Percentiles rank a stretch among this genome's conserved stretches.
Conservation (phyloP, 495 filamentous ascomycete genomes). For the Sporormia fimetaria region DNA sequence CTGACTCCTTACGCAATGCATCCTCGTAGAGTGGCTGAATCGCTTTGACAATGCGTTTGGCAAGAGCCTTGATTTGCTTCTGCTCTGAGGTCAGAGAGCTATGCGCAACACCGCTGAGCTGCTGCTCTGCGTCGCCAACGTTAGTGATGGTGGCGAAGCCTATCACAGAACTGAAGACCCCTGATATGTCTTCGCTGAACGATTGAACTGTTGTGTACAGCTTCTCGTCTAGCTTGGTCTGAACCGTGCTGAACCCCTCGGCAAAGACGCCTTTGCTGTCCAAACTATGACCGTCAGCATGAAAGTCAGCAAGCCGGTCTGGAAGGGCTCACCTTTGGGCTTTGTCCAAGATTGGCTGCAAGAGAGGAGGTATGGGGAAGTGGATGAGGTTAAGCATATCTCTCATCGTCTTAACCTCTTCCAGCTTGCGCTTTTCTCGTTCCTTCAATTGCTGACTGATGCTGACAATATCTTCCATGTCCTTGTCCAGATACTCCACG, state of each 20-base stretch:
- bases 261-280: conserved; percentile 63
- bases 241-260: conserved; percentile 50
- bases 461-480: conserved; percentile 60
- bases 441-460: conserved; percentile 58
- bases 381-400: conserved; percentile 76
- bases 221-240: conserved; percentile 54
- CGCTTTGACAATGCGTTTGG: conserved; percentile 72
- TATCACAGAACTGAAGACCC: conserved; percentile 57
- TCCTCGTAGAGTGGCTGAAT: conserved; percentile 67
- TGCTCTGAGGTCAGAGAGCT: conserved; percentile 48
- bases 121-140: conserved; percentile 41
- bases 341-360: conserved; percentile 72
- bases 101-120: conserved; percentile 39
- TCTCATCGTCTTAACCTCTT: conserved; percentile 61
- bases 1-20: conserved; percentile 66
- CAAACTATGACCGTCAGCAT: conserved; percentile 40
- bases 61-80: conserved; percentile 56
- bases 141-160: conserved; percentile 44
- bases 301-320: neutral
- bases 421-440: conserved; percentile 62
- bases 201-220: conserved; percentile 63
- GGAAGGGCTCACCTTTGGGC: conserved; percentile 44
- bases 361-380: conserved; percentile 69
- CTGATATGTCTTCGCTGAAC: conserved; percentile 61
- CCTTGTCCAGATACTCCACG: conserved; percentile 57